Conservation (phyloP, 352 stramenopile species). For the Albugo laibachii region DNA sequence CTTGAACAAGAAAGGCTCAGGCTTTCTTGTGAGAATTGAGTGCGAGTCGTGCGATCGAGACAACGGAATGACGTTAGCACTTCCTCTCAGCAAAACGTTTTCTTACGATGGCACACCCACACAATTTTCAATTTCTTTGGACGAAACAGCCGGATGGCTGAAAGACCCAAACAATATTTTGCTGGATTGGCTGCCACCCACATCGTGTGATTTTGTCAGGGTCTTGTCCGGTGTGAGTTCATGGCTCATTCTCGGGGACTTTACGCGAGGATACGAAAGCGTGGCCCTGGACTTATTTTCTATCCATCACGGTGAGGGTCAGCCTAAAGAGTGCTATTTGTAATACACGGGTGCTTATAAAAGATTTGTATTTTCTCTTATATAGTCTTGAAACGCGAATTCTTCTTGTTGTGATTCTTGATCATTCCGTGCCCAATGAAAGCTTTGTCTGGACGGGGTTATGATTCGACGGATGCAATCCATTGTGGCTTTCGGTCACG, state of each 20-base stretch:
- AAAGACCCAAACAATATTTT: slow-evolving; percentile 85
- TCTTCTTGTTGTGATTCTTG: too few species aligned
- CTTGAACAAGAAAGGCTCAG: slow-evolving; percentile 37
- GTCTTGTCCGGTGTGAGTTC: slow-evolving; percentile 70
- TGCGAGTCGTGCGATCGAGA: slow-evolving; percentile 72
- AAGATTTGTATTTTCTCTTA: too few species aligned
- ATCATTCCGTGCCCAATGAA: too few species aligned
- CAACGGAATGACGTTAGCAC: slow-evolving; percentile 61
- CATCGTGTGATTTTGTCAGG: slow-evolving; percentile 75
- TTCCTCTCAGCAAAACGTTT: slow-evolving; percentile 55
- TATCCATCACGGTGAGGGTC: slow-evolving; percentile 31
- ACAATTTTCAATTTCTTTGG: slow-evolving; percentile 61
- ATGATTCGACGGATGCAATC: slow-evolving; percentile 69
- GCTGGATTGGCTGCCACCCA: slow-evolving; percentile 34
- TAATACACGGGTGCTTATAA: too few species aligned
- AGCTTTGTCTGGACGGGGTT: slow-evolving; percentile 71
- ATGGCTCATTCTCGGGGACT: slow-evolving; percentile 80
- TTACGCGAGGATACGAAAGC: slow-evolving; percentile 78
- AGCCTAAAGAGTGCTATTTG: slow-evolving; percentile 19
- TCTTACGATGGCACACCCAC: slow-evolving; percentile 66
- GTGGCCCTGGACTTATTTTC: slow-evolving; percentile 76
- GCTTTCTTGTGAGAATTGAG: slow-evolving; percentile 68
- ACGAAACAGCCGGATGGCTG: slow-evolving; percentile 69
- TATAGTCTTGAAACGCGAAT: too few species aligned
- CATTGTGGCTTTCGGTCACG: slow-evolving; percentile 60